These are phyloP conservation scores for Glarea lozoyensis DNA, from an alignment of 495 filamentous ascomycete genomes.

Conservation along the genomic window DNA sequence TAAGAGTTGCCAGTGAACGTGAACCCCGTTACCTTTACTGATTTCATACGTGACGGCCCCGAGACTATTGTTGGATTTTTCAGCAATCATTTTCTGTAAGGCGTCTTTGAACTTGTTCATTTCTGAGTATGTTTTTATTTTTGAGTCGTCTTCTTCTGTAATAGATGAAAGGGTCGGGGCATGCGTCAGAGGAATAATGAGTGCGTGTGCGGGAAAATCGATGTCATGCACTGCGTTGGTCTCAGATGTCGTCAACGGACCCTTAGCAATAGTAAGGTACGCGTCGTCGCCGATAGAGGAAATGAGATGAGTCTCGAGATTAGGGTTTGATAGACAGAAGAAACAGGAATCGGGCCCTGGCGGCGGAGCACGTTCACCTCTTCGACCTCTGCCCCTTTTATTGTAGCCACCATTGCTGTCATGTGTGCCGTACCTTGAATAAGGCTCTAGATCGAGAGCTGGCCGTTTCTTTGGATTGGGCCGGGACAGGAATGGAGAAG, in stretches of 20 bases:
- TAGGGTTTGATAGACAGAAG: conserved; percentile 85
- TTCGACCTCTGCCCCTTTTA: conserved; percentile 44
- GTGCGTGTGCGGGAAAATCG: conserved; percentile 73
- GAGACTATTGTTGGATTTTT: conserved; percentile 44
- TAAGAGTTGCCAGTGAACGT: conserved; percentile 91
- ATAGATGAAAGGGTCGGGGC: conserved; percentile 56
- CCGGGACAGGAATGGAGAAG: conserved; percentile 48
- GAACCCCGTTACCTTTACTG: conserved; percentile 64
- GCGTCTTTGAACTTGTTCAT: conserved; percentile 70
- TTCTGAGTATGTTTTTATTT: conserved; percentile 54
- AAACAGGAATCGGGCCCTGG: conserved; percentile 76
- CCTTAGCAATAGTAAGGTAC: conserved; percentile 89
- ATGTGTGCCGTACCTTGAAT: conserved; percentile 48
- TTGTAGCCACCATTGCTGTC: conserved; percentile 19
- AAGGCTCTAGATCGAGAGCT: conserved; percentile 46
- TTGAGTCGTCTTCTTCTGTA: conserved; percentile 40
- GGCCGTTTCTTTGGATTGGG: conserved; percentile 50
- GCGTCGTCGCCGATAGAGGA: conserved; percentile 73
- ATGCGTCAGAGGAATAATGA: conserved; percentile 84
- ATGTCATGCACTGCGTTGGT: conserved; percentile 54
- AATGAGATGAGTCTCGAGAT: conserved; percentile 77
- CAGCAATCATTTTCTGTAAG: conserved; percentile 59
- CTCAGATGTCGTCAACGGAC: conserved; percentile 61
- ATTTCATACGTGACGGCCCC: conserved; percentile 91
- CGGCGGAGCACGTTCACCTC: conserved; percentile 36